Percentiles rank a stretch among this genome's conserved stretches.
Evolutionary conservation across 2,329 filamentous ascomycete genomes (phyloP).

Genomic region (Aspergillus pseudoglaucus): DNA sequence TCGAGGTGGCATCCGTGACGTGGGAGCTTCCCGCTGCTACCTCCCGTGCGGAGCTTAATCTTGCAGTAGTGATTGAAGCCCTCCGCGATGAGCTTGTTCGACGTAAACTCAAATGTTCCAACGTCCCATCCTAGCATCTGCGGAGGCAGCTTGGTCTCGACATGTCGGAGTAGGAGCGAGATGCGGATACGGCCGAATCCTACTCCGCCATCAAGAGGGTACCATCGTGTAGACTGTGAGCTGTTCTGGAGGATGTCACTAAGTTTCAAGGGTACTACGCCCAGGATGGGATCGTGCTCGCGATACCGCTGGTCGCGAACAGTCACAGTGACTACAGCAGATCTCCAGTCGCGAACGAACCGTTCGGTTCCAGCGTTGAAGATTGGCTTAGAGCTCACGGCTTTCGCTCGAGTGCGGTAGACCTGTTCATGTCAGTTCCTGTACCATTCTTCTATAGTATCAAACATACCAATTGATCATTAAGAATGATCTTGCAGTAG

Average conservation of each 20-base stretch:
- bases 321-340: slow-evolving; percentile 74
- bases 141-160: slow-evolving; percentile 80
- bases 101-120: slow-evolving; percentile 84
- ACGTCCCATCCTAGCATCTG: slow-evolving; percentile 88
- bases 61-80: slow-evolving; percentile 59
- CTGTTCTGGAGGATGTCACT: slow-evolving; percentile 81
- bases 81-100: slow-evolving; percentile 60
- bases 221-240: slow-evolving; percentile 86
- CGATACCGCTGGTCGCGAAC: slow-evolving; percentile 84
- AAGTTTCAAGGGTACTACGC: slow-evolving; percentile 81
- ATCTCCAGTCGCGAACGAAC: slow-evolving; percentile 90
- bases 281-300: slow-evolving; percentile 90
- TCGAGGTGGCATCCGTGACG: slow-evolving; percentile 55
- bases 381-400: slow-evolving; percentile 87
- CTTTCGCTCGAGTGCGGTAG: slow-evolving; percentile 93
- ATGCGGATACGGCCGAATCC: slow-evolving; percentile 86
- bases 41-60: slow-evolving; percentile 74
- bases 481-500: slow-evolving; percentile 87
- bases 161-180: slow-evolving; percentile 80
- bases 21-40: slow-evolving; percentile 66
- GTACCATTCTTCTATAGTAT: background rate
- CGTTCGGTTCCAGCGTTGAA: slow-evolving; percentile 95
- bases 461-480: slow-evolving; percentile 66
- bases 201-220: slow-evolving; percentile 90
- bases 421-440: slow-evolving; percentile 37